Base-by-base conservation (phyloP, 106 monocot species). In the Triglochin maritima region DNA sequence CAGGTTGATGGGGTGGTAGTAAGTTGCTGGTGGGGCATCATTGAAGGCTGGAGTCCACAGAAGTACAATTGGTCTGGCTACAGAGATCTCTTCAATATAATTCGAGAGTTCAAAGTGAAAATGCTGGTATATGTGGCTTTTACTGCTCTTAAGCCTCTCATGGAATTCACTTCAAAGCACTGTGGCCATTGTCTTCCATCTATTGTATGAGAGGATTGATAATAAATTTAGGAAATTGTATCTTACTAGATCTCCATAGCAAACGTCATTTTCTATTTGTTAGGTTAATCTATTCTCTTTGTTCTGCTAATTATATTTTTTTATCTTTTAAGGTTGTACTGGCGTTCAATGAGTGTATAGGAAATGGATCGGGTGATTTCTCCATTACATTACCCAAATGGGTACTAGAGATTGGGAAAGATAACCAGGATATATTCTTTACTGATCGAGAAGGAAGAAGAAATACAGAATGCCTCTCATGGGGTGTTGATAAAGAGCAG, bases 21-120 rank as follows among this genome's bases (percentile, higher is more conserved):
- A 53, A 75, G 79, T 67, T 96, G 95, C 60, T 96, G 95, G 95
- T 96, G 95, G 95, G 95, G 95, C 64, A 88, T 90, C 70, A 87
- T 86, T 56, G 95, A 96, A 73, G 83, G 80, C 15, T 87, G 95
- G 95, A 83, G 67, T 63, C 90, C 90, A 61, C 87, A 79, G 16
- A 96, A 96, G 62, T 96, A 96, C 60, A 69, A 78, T 11, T 96
- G 95, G 95, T 85, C 87, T 79, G 95, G 90, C 15, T 96, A 96
- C 55, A 83, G 87, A 62, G 87, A 90, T 59, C 74, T 88, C 51
- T 88, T 96, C 72, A 83, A 69, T 76, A 84, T 90, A 60, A 73
- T 96, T 45, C 74, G 71, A 55, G 95, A 90, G 49, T 90, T 85
- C 70, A 72, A 90, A 73, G 71, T 96, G 46, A 96, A 88, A 78